Conservation (phyloP, 192 early-diverging fungal genomes). For the Coemansia sp. region DNA sequence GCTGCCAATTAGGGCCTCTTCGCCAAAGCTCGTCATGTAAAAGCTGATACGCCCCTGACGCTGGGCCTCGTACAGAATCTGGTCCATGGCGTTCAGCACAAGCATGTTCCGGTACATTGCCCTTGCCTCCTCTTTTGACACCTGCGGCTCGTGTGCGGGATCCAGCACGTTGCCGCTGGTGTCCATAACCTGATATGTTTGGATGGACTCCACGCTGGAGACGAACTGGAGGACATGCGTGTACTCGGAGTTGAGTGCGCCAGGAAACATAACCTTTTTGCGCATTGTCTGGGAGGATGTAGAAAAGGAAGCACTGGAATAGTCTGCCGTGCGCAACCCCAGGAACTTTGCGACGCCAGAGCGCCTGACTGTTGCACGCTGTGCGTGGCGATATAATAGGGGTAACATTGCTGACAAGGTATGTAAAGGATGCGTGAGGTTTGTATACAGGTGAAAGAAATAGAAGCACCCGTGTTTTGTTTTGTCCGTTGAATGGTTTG, state of each 20-base stretch:
- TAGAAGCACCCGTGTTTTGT: no score
- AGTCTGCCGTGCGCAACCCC: neutral
- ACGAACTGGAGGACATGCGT: conserved; percentile 66
- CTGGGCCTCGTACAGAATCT: conserved; percentile 96
- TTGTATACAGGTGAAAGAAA: no score
- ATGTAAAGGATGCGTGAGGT: no score
- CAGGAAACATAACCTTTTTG: conserved; percentile 69
- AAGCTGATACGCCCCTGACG: conserved; percentile 97
- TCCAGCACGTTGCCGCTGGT: conserved; percentile 78
- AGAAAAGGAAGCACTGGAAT: conserved; percentile 9
- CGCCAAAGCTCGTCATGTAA: conserved; percentile 99
- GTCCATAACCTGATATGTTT: conserved; percentile 95
- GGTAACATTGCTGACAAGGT: neutral
- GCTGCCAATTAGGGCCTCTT: conserved; percentile 92
- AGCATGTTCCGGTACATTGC: conserved; percentile 93
- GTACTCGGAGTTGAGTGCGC: conserved; percentile 66
- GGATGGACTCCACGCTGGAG: conserved; percentile 69
- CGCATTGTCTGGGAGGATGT: conserved; percentile 17
- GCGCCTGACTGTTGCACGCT: neutral
- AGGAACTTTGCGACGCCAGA: neutral
- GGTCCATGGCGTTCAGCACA: conserved; percentile 87
- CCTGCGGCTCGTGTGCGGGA: conserved; percentile 62
- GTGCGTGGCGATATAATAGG: neutral
- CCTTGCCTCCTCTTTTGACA: conserved; percentile 73
- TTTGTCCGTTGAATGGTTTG: no score